Evolutionary conservation across 208 protist species (phyloP), one percentile per base, ranked within the genome.

Genomic region (Acanthamoeba healyi): DNA sequence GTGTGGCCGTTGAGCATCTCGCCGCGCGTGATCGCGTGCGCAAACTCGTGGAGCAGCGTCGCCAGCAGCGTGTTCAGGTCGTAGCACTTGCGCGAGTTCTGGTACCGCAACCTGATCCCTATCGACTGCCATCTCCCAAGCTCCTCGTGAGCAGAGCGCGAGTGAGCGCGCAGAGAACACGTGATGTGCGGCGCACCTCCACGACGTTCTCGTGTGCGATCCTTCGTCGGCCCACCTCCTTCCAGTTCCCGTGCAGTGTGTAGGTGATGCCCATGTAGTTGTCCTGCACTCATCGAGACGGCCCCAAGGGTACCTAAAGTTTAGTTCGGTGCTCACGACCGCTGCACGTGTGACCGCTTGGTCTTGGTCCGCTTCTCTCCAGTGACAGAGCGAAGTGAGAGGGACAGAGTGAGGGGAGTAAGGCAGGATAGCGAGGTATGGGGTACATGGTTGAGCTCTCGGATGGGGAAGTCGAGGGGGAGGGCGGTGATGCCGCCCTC

Each of bases 31-130:
- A 82, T 82, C 24, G 72, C 34, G 40, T 82, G 72, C 40, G 72
- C 72, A 24, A 82, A 82, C 40, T 82, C 72, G 42, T 82, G 72
- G 9, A 82, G 72, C 10, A 82, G 72, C 17, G 72, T 82, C 4
- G 72, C 72, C 72, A 82, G 26, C 72, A 82, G 72, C 40, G 40
- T 82, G 26, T 82, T 22, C 22, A 82, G 40, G 36, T 82, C 72
- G 42, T 82, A 82, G 72, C 72, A 82, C 72, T 82, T 82, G 72
- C 22, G n/a, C 38, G 72, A 82, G 72, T 82, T 82, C 42, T 82
- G 72, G 42, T 54, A 82, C 0, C 72, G 72, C 72, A 82, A 29
- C 72, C 72, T 44, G 7, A 82, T 51, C 26, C 72, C 72, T 1
- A 82, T 51, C 22, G 72, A 82, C 72, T 82, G 42, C 24, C 1